Conservation (phyloP, 1,284 basidiomycete species). For the Grifola frondosa region DNA sequence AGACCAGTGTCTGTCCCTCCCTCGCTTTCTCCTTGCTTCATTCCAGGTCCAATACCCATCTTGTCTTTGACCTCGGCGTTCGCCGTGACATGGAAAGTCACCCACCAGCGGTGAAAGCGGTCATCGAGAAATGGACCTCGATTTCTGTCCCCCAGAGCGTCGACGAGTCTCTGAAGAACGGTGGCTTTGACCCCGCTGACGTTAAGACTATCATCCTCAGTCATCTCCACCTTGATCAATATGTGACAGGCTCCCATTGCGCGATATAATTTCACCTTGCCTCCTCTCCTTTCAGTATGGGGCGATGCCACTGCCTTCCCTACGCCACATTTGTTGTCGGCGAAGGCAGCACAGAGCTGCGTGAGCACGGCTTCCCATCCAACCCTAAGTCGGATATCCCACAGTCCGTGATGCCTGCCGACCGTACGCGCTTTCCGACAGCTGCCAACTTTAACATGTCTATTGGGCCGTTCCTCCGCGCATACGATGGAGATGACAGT, state of each 20-base stretch:
- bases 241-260: neutral
- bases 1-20: constrained; percentile 35
- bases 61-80: constrained; percentile 58
- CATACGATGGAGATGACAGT: constrained; percentile 56
- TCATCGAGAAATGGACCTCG: constrained; percentile 8
- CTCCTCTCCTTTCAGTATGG: constrained; percentile 27
- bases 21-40: constrained; percentile 51
- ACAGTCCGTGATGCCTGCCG: constrained; percentile 41
- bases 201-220: constrained; percentile 49
- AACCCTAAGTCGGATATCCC: constrained; percentile 37
- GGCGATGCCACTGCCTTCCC: constrained; percentile 46
- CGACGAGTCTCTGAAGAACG: constrained; percentile 46
- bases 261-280: neutral
- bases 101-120: constrained; percentile 29
- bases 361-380: constrained; percentile 42
- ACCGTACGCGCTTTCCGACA: constrained; percentile 38
- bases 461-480: constrained; percentile 51
- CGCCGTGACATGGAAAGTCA: constrained; percentile 44
- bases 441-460: constrained; percentile 17
- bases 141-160: constrained; percentile 42
- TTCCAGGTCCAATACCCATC: constrained; percentile 36
- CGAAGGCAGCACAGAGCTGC: constrained; percentile 34
- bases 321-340: constrained; percentile 46
- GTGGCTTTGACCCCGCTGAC: constrained; percentile 41
- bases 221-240: constrained; percentile 47